Base-by-base conservation (phyloP, 257 asterid species). In the Solanum dulcamara region DNA sequence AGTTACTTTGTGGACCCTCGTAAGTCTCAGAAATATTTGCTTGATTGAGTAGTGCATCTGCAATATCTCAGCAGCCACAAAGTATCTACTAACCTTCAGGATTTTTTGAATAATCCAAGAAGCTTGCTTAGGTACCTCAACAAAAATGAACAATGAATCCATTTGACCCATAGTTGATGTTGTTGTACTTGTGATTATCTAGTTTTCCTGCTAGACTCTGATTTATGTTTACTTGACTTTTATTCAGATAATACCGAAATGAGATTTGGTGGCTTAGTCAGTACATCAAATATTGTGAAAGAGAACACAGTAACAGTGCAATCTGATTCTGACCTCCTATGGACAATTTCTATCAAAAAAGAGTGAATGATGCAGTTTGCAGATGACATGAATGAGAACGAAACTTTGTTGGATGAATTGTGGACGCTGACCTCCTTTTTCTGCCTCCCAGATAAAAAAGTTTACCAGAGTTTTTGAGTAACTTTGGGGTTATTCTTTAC, bases 181-280 rank as follows among this genome's bases (percentile, higher is more conserved):
- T 17, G 13, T 17, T 30, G 40, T 77, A 46, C 26, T 46, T 8
- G 40, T 15, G 62, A 5, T 77, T 42, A 46, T 77, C 42, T 46
- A 26, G 26, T 17, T 77, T 77, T 15, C 40, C 38, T 77, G 15
- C 62, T 46, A 4, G 37, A 13, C 86, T 51, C 59, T 48, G 80
- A 84, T 40, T 28, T 42, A 13, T 51, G 7, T 67, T 4, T 68
- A 13, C 67, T 46, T 20, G 40, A 30, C 51, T 83, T 79, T 22
- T 74, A 2, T 88, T 74, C 94, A 96, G 97, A 83, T 88, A 88
- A 90, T 48, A 91, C 94, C 2, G 97, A 90, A 84, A 93, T 97
- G 99, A 89, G 89, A 62, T 97, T 97, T 50, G 99, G 99, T 40
- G 97, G 96, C 26, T 92, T 93, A 67, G 67, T 96, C 91, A 96